A percentile compares a stretch with the other conserved stretches of the same genome.
Evolutionary conservation across 1,284 basidiomycete species (phyloP).

Genomic region (Sparassis latifolia): DNA sequence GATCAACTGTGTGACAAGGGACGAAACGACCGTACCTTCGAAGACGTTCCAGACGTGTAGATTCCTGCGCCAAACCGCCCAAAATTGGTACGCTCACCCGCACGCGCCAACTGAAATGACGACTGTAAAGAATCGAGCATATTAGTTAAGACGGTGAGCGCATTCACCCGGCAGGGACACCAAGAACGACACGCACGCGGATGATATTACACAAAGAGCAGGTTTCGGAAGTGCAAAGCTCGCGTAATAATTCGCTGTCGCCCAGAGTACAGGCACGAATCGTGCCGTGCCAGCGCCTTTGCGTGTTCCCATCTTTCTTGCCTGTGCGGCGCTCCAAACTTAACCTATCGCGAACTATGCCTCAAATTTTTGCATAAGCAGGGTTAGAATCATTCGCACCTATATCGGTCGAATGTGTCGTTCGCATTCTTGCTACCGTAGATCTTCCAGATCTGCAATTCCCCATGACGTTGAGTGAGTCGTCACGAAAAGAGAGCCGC

Average conservation of each 20-base stretch:
- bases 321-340: too few relatives aligned
- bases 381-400: too few relatives aligned
- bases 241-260: conserved; percentile 43
- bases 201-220: conserved; percentile 58
- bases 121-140: conserved; percentile 46
- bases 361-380: too few relatives aligned
- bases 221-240: conserved; percentile 44
- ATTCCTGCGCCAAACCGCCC: conserved; percentile 54
- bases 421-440: too few relatives aligned
- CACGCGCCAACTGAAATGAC: background rate
- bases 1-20: too few relatives aligned
- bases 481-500: too few relatives aligned
- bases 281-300: conserved; percentile 53
- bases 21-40: conserved; percentile 36
- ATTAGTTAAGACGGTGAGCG: conserved; percentile 58
- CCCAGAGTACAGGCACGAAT: conserved; percentile 49
- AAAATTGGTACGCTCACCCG: background rate
- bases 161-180: conserved; percentile 39
- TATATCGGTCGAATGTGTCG: too few relatives aligned
- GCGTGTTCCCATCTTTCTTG: conserved; percentile 44
- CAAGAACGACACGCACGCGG: conserved; percentile 33
- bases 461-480: too few relatives aligned
- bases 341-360: too few relatives aligned
- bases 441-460: too few relatives aligned
- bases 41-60: conserved; percentile 54